Conservation (phyloP, 2,329 filamentous ascomycete species). For the Elsinoe arachidis region DNA sequence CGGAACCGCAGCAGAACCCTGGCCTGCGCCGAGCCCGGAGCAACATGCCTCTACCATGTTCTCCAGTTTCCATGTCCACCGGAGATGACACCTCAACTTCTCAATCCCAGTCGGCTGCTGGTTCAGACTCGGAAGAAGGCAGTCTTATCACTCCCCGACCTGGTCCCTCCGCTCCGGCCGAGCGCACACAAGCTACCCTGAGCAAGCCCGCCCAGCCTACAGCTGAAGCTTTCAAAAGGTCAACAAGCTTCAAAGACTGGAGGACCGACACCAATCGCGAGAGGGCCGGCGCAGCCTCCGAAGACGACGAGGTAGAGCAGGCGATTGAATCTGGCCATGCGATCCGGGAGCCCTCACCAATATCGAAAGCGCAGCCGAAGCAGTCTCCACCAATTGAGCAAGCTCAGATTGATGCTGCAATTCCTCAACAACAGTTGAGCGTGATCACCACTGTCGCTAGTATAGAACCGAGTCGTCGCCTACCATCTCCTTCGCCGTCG, state of each 20-base stretch:
- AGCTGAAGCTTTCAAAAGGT: conserved; percentile 15
- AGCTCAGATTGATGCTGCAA: neutral
- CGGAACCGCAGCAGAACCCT: conserved; percentile 6
- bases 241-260: conserved; percentile 15
- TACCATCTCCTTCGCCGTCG: neutral
- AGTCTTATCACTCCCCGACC: conserved; percentile 27
- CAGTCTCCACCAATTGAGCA: neutral
- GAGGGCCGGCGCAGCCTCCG: conserved; percentile 12
- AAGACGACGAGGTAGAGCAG: conserved; percentile 13
- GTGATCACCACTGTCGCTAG: conserved; percentile 7
- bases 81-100: conserved; percentile 20
- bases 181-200: conserved; percentile 23
- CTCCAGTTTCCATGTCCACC: conserved; percentile 26
- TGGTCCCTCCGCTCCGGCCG: conserved; percentile 24
- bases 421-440: neutral
- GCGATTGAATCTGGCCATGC: conserved; percentile 16
- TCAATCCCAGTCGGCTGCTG: conserved; percentile 19
- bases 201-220: conserved; percentile 17
- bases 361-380: neutral
- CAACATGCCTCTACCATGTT: conserved; percentile 25
- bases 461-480: neutral
- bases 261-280: conserved; percentile 15
- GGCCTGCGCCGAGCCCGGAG: neutral
- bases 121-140: conserved; percentile 23
- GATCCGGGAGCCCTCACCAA: neutral